phyloP scores from a whole-genome alignment of 208 protist species.

The Lotmaria passim region DNA sequence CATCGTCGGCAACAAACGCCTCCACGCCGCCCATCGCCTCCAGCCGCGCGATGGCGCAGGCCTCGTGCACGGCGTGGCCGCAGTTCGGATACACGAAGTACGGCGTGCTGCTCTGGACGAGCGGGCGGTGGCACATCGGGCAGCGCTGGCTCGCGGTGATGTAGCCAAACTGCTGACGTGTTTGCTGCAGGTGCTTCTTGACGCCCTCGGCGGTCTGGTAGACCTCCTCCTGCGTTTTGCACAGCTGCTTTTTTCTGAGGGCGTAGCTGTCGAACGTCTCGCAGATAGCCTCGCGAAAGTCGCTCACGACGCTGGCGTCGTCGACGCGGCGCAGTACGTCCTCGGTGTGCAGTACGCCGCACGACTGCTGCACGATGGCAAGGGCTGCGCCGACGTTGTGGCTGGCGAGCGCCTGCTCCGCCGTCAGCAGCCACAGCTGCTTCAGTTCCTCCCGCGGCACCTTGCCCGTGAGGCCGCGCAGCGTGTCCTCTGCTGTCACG shows the following conservation, averaged over 20 bases:
- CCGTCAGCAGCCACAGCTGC: constrained; percentile 94
- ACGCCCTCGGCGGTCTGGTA: constrained; percentile 87
- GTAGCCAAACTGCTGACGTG: constrained; percentile 84
- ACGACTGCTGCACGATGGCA: constrained; percentile 67
- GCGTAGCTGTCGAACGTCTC: constrained; percentile 92
- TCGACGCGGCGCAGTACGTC: constrained; percentile 95
- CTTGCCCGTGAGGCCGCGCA: constrained; percentile 70
- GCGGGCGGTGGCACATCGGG: constrained; percentile 69
- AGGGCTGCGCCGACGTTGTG: constrained; percentile 83
- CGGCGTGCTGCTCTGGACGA: constrained; percentile 49
- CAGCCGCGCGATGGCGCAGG: constrained; percentile 59
- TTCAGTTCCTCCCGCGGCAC: constrained; percentile 80
- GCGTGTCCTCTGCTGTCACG: constrained; percentile 66
- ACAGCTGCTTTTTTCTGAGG: constrained; percentile 77
- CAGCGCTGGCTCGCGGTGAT: constrained; percentile 87
- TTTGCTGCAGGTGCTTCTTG: constrained; percentile 90
- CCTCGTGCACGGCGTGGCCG: constrained; percentile 81
- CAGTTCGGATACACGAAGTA: constrained; percentile 86
- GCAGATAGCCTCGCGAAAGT: constrained; percentile 96
- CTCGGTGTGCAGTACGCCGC: constrained; percentile 91
- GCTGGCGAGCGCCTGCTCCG: constrained; percentile 85
- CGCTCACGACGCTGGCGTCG: constrained; percentile 91
- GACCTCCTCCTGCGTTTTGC: constrained; percentile 88
- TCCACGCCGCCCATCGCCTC: constrained; percentile 66
- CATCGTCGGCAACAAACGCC: constrained; percentile 70